Evolutionary conservation across 495 filamentous ascomycete species (phyloP).

Genomic region (Penicillium bialowiezense): DNA sequence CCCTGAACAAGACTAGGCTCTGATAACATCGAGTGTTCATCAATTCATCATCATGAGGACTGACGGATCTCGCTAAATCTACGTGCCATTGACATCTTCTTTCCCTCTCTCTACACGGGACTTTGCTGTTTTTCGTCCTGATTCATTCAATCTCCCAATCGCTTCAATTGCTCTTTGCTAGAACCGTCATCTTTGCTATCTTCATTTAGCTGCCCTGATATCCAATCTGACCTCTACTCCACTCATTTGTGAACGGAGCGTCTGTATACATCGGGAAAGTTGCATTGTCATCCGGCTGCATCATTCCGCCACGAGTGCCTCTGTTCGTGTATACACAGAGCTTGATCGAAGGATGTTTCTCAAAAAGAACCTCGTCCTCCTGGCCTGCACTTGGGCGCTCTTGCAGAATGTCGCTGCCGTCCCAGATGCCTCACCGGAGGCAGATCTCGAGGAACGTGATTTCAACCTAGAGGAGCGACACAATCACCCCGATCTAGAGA

Average conservation of each 20-base stretch:
- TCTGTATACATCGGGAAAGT: neutral
- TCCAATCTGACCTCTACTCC: neutral
- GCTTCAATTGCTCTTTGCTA: neutral
- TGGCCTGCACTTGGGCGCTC: conserved; percentile 18
- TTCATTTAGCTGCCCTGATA: no score
- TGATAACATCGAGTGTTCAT: conserved; percentile 28
- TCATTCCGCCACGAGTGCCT: neutral
- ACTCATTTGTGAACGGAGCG: neutral
- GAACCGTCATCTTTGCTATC: no score
- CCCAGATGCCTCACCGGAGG: conserved; percentile 6
- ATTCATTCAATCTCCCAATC: neutral
- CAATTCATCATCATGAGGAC: conserved; percentile 7
- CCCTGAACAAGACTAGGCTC: conserved; percentile 3
- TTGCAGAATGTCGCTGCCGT: conserved; percentile 6
- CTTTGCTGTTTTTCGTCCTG: neutral
- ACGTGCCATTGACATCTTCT: neutral
- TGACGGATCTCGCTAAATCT: conserved; percentile 21
- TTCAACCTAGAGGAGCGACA: conserved; percentile 4
- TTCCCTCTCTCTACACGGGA: neutral
- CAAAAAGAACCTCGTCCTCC: conserved; percentile 10
- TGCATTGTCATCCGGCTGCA: neutral
- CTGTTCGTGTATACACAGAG: neutral
- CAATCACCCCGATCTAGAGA: conserved; percentile 1
- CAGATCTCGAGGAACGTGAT: neutral
- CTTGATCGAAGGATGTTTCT: conserved; percentile 14